phyloP scores from a whole-genome alignment of 2,329 filamentous ascomycete genomes.

The Ramularia endophylla region DNA sequence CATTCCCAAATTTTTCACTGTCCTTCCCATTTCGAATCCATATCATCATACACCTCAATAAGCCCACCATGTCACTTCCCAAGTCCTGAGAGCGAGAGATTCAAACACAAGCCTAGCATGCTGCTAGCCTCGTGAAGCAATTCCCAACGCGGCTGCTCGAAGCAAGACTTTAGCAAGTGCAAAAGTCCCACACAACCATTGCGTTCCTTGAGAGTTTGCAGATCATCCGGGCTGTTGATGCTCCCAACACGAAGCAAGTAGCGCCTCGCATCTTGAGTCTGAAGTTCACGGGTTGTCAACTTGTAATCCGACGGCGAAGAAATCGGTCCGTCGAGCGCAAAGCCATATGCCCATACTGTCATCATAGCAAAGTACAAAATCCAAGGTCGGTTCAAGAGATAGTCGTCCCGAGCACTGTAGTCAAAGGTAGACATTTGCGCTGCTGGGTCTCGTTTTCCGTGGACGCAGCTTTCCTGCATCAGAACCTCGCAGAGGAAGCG shows the following conservation, averaged over 20 bases:
- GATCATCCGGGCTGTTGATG: constrained; percentile 68
- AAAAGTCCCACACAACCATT: constrained; percentile 79
- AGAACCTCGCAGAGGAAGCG: constrained; percentile 84
- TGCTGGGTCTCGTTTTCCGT: constrained; percentile 4
- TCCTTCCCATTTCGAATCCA: background rate
- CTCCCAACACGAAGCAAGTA: constrained; percentile 70
- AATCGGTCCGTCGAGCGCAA: constrained; percentile 74
- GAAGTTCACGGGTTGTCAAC: constrained; percentile 57
- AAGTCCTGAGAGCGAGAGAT: constrained; percentile 42
- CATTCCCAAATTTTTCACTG: background rate
- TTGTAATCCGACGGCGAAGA: constrained; percentile 30
- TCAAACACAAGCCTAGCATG: constrained; percentile 74
- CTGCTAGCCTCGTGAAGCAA: constrained; percentile 80
- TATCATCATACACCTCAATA: too few species aligned
- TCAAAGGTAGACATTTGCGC: constrained; percentile 28
- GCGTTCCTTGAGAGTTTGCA: constrained; percentile 66
- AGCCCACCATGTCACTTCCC: too few species aligned
- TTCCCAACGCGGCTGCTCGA: constrained; percentile 83
- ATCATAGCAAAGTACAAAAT: constrained; percentile 89
- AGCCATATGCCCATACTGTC: constrained; percentile 94
- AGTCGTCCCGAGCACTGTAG: constrained; percentile 83
- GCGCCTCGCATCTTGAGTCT: constrained; percentile 69
- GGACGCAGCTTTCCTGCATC: constrained; percentile 50
- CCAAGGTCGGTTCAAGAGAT: constrained; percentile 87
- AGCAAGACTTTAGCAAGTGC: constrained; percentile 74